A percentile compares a stretch with the other conserved stretches of the same genome.
Conservation (phyloP, 163 green algal genomes). For the Coccomyxa subellipsoidea region DNA sequence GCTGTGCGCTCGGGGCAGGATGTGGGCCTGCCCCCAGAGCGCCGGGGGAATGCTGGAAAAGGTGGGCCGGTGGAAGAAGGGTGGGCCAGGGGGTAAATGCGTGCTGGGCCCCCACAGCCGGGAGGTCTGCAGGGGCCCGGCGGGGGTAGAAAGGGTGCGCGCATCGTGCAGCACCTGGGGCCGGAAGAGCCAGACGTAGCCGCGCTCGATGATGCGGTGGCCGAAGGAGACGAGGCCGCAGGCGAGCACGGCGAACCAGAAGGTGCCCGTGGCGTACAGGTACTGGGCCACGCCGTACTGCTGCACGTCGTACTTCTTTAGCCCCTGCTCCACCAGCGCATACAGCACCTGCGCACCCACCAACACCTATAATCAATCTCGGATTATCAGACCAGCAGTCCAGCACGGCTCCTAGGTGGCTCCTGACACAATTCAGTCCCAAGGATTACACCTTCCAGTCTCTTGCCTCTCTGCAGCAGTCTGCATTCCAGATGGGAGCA, state of each 20-base stretch:
- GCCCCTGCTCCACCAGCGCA: conserved; percentile 38
- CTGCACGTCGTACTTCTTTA: conserved; percentile 48
- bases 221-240: conserved; percentile 55
- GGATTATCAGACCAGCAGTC: too few relatives aligned
- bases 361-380: not conserved
- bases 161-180: conserved; percentile 29
- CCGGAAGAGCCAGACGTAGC: conserved; percentile 45
- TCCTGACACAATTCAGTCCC: too few relatives aligned
- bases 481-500: too few relatives aligned
- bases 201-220: conserved; percentile 46
- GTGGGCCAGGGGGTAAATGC: not conserved
- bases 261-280: conserved; percentile 46
- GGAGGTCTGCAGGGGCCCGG: not conserved
- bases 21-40: too few relatives aligned
- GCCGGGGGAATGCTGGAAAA: too few relatives aligned
- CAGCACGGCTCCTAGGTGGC: not conserved
- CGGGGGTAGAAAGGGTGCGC: not conserved
- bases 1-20: too few relatives aligned
- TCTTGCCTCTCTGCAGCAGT: too few relatives aligned
- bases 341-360: conserved; percentile 26
- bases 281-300: conserved; percentile 56
- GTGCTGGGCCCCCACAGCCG: too few relatives aligned
- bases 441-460: too few relatives aligned
- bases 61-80: too few relatives aligned
- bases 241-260: conserved; percentile 63